Evolutionary conservation across 1,284 basidiomycete species (phyloP).

Genomic region (Heterobasidion annosum): DNA sequence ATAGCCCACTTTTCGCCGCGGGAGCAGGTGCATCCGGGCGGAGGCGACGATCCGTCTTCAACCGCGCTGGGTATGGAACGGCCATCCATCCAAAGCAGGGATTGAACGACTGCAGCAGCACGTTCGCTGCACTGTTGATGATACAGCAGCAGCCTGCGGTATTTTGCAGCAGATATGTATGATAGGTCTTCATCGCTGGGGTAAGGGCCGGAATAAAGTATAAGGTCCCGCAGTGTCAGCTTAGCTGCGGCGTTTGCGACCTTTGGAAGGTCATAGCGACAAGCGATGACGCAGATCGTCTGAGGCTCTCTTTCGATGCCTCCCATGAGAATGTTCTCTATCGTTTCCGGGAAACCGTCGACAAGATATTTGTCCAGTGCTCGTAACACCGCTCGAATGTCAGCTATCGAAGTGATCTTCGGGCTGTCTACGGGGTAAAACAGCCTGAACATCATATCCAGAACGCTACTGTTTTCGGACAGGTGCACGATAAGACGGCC

Average conservation of each 20-base stretch:
- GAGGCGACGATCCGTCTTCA: background rate
- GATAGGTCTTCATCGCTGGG: background rate
- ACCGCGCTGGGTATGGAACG: background rate
- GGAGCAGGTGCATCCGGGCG: background rate
- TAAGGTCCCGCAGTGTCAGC: background rate
- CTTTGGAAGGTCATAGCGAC: background rate
- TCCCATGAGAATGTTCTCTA: background rate
- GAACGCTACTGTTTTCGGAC: background rate
- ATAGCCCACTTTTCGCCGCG: background rate
- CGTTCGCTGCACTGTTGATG: background rate
- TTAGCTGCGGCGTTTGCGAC: background rate
- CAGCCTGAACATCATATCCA: background rate
- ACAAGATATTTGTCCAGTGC: background rate
- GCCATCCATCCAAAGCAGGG: background rate
- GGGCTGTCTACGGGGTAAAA: background rate
- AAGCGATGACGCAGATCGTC: background rate
- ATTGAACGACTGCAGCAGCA: background rate
- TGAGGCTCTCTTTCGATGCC: background rate
- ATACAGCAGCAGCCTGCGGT: slow-evolving; percentile 1
- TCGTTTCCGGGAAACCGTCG: background rate
- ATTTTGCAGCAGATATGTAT: background rate
- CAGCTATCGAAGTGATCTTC: background rate
- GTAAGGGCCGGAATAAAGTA: background rate
- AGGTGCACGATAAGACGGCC: background rate
- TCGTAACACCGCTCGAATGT: background rate